Evolutionary conservation across 2,329 filamentous ascomycete genomes (phyloP), one percentile per base, ranked within the genome.

Genomic region (Fonsecaea monophora): DNA sequence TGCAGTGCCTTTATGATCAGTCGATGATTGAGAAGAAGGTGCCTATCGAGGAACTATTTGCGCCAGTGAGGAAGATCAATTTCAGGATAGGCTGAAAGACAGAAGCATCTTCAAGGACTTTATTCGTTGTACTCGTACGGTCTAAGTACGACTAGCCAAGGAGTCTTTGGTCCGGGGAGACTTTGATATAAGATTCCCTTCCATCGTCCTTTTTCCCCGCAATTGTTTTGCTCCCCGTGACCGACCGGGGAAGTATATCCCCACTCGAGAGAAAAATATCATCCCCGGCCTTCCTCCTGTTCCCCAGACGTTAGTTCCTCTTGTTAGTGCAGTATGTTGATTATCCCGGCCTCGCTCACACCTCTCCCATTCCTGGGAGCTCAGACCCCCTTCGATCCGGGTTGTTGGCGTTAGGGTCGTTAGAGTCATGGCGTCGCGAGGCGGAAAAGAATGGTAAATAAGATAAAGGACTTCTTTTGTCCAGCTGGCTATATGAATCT

Each of bases 11-110:
- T 18, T 45, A 42, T 42, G 56, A 59, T n/a, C 56, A 59, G 38
- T 38, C 56, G 7, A 42, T 59, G 56, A 59, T 59, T 12, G 56
- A 59, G 37, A 59, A 10, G 56, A 45, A 42, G 12, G 56, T 59
- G 6, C 56, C 56, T n/a, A 48, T 59, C 45, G 56, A 59, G 38
- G 56, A 59, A 7, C n/a, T 59, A 10, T 59, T 59, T 59, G 56
- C 56, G 10, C 56, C 56, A n/a, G 56, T 59, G 56, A 59, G 56
- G 25, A 59, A 59, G 56, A 59, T 59, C 30, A 59, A 59, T 32
- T 59, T 59, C 37, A 59, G 56, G 56, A 59, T 59, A 59, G 56
- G 56, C 15, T 59, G 25, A 59, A 4, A 13, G 45, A 30, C 13
- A 15, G 34, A 5, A 13, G 15, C 7, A 40, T 45, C 40, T 4